Evolutionary conservation across 495 filamentous ascomycete genomes (phyloP), one percentile per base, ranked within the genome.

Genomic region (Xylaria intraflava): DNA sequence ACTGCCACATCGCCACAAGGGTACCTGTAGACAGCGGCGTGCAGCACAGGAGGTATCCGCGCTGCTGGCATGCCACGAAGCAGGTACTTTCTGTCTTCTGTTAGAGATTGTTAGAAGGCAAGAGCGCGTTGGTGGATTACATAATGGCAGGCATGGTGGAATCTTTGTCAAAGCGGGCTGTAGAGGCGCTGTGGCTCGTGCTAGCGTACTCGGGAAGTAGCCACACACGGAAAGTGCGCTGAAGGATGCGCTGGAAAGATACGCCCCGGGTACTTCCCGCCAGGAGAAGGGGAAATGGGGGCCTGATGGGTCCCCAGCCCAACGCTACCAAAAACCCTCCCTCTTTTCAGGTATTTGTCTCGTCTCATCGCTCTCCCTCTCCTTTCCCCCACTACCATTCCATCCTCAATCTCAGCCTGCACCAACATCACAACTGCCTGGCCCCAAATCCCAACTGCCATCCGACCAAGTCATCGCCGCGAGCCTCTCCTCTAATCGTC

Each of bases 301-400:
- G 22, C 30, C 27, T 4, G 24, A 3, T 10, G 7, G 16, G 19
- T 16, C 7, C 16, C 46, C 58, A 29, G 27, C 35, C 44, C 42
- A 42, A 19, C 26, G 16, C 38, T 51, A 20, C 42, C 35, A 12
- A 40, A 46, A 53, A 44, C 19, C 16, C 45, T 33, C 46, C 56
- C 8, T 36, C 41, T 48, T 50, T 45, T 49, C 36, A 49, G 41
- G 51, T 55, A 48, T 52, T 46, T 54, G 60, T 57, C 41, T 57
- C 54, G 35, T 38, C 57, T 51, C 33, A 26, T 56, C 31, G 44
- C 50, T 24, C 33, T 53, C 45, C 29, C 55, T 40, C 31, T 49
- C 19, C 20, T 45, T 44, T 56, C 49, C 45, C 53, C 46, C 47
- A 55, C 33, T 53, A 51, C 14, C 38, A 46, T 53, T 46, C 14